These are phyloP conservation scores for Arabis hirsuta DNA, from an alignment of 345 rosid genomes.

Conservation along the genomic window DNA sequence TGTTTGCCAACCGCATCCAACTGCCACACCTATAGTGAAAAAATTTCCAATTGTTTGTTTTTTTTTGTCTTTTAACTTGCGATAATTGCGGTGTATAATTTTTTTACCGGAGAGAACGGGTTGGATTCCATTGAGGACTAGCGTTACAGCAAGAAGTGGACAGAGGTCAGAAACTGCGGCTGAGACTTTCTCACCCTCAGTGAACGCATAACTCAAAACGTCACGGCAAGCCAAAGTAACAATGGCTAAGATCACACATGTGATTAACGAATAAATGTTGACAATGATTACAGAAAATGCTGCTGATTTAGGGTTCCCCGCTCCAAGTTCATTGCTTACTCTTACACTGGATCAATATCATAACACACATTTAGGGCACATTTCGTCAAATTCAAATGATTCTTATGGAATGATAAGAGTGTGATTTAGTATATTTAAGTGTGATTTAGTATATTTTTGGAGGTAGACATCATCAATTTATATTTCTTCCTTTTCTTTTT, in stretches of 20 bases:
- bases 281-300: slow-evolving; percentile 63
- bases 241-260: slow-evolving; percentile 49
- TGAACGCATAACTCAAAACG: slow-evolving; percentile 64
- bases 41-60: too few relatives aligned
- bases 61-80: background rate
- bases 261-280: slow-evolving; percentile 50
- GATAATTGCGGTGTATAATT: background rate
- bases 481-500: too few relatives aligned
- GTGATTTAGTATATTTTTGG: background rate
- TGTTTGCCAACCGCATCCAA: slow-evolving; percentile 87
- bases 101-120: slow-evolving; percentile 83
- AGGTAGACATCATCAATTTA: too few relatives aligned
- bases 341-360: slow-evolving; percentile 57
- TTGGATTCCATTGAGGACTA: slow-evolving; percentile 70
- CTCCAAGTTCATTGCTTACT: slow-evolving; percentile 85
- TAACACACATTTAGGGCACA: background rate
- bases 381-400: background rate
- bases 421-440: background rate
- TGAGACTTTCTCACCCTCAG: slow-evolving; percentile 62
- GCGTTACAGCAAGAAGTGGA: slow-evolving; percentile 64
- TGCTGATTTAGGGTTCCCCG: slow-evolving; percentile 70
- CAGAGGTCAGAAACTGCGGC: slow-evolving; percentile 73
- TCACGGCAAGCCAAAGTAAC: slow-evolving; percentile 47
- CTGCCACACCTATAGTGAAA: slow-evolving; percentile 59
- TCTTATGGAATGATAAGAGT: too few relatives aligned